Percentiles rank a stretch among this genome's conserved stretches.
These are phyloP conservation scores for Rubroboletus pulcherrimus DNA, from an alignment of 768 basidiomycete species.

Conservation along the genomic window DNA sequence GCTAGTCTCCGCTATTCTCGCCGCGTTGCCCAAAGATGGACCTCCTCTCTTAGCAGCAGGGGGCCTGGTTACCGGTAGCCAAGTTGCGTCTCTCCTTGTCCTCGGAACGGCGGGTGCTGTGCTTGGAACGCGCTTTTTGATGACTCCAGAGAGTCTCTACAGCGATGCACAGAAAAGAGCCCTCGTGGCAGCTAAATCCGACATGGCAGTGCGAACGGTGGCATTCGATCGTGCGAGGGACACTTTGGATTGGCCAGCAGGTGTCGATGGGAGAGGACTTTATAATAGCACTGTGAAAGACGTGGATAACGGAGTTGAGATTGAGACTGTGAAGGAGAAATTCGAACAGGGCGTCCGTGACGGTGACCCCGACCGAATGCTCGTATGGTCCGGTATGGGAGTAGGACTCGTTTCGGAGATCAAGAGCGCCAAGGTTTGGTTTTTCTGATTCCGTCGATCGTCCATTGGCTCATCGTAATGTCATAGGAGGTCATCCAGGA, in stretches of 20 bases:
- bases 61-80: slow-evolving; percentile 60
- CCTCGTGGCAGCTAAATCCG: slow-evolving; percentile 44
- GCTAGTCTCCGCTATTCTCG: slow-evolving; percentile 54
- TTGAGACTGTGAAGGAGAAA: slow-evolving; percentile 40
- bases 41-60: slow-evolving; percentile 72
- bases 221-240: slow-evolving; percentile 59
- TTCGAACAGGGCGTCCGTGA: slow-evolving; percentile 44
- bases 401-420: slow-evolving; percentile 53
- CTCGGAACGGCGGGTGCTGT: slow-evolving; percentile 68
- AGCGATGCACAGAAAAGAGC: slow-evolving; percentile 49
- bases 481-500: slow-evolving; percentile 54
- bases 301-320: slow-evolving; percentile 44
- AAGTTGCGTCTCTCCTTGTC: slow-evolving; percentile 60
- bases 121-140: slow-evolving; percentile 71
- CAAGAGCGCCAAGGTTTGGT: slow-evolving; percentile 37
- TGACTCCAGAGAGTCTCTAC: slow-evolving; percentile 63
- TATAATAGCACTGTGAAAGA: slow-evolving; percentile 54
- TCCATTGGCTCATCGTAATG: slow-evolving; percentile 4
- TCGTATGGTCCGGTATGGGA: slow-evolving; percentile 69
- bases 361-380: slow-evolving; percentile 47
- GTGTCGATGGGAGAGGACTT: slow-evolving; percentile 53
- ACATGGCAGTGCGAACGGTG: slow-evolving; percentile 52
- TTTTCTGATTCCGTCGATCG: slow-evolving; percentile 2
- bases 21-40: slow-evolving; percentile 37
- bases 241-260: slow-evolving; percentile 56